phyloP scores from a whole-genome alignment of 164 flowering plant genomes.

The Tetracentron sinense region DNA sequence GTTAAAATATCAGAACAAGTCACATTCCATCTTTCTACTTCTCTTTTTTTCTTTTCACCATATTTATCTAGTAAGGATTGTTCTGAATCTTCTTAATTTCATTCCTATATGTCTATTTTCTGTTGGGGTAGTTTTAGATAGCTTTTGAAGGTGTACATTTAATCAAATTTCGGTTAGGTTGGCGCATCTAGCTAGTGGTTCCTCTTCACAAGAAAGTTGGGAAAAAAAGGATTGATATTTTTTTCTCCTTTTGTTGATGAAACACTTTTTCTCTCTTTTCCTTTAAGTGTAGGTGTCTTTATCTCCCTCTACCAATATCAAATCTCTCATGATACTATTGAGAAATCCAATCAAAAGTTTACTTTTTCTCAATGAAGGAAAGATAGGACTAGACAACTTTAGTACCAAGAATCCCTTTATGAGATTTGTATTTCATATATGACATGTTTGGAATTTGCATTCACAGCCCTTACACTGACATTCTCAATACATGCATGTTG shows the following conservation, averaged over 20 bases:
- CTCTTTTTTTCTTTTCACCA: not conserved
- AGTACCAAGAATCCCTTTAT: conserved; percentile 21
- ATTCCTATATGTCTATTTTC: not conserved
- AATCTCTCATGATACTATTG: conserved; percentile 19
- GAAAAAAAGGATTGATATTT: not conserved
- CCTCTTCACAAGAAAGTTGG: conserved; percentile 26
- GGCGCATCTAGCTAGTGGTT: not conserved
- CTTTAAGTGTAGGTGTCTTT: conserved; percentile 16
- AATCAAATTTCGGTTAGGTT: not conserved
- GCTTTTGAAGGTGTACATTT: not conserved
- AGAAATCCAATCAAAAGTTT: conserved; percentile 27
- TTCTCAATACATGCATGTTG: not conserved
- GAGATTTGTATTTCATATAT: conserved; percentile 17
- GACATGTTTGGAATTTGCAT: conserved; percentile 11
- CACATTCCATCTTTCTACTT: not conserved
- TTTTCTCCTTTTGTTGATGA: conserved; percentile 11
- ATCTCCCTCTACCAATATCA: conserved; percentile 9
- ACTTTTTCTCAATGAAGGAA: conserved; percentile 15
- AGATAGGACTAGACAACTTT: conserved; percentile 29
- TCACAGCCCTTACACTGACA: not conserved
- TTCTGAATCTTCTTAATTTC: not conserved
- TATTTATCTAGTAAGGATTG: not conserved
- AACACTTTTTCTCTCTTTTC: conserved; percentile 11
- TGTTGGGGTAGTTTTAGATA: not conserved
- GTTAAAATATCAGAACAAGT: not conserved